Evolutionary conservation across 2,329 filamentous ascomycete genomes (phyloP).

Genomic region (Fusarium hainanense): DNA sequence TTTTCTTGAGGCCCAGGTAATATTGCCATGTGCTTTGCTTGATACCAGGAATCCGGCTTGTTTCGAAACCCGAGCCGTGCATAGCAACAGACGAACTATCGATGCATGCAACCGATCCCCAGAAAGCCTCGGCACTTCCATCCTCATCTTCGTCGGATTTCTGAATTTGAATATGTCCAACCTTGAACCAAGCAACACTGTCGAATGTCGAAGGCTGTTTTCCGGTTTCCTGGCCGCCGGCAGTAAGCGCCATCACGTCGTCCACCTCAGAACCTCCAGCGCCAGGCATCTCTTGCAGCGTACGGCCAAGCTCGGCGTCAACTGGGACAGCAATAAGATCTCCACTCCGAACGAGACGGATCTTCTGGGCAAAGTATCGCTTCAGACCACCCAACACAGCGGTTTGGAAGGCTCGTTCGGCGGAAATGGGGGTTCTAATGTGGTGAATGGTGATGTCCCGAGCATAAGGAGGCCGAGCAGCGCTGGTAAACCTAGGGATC

Average conservation of each 20-base stretch:
- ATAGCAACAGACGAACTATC: slow-evolving; percentile 89
- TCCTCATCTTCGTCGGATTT: slow-evolving; percentile 67
- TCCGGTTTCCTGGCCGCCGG: slow-evolving; percentile 46
- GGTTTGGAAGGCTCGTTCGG: slow-evolving; percentile 85
- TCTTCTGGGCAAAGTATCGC: slow-evolving; percentile 84
- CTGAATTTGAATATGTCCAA: slow-evolving; percentile 75
- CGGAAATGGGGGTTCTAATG: slow-evolving; percentile 87
- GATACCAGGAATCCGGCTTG: slow-evolving; percentile 80
- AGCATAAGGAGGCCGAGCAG: slow-evolving; percentile 68
- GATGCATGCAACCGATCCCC: slow-evolving; percentile 88
- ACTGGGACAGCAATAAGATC: slow-evolving; percentile 91
- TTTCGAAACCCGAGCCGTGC: slow-evolving; percentile 89
- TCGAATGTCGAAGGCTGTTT: slow-evolving; percentile 55
- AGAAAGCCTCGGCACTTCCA: slow-evolving; percentile 73
- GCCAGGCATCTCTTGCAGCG: slow-evolving; percentile 76
- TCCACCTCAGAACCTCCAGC: slow-evolving; percentile 75
- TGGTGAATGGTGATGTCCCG: slow-evolving; percentile 88
- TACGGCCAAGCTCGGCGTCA: slow-evolving; percentile 84
- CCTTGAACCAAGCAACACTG: slow-evolving; percentile 90
- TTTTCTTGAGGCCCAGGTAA: slow-evolving; percentile 81
- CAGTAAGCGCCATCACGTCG: slow-evolving; percentile 70
- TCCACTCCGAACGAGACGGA: slow-evolving; percentile 84
- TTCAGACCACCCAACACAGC: slow-evolving; percentile 89
- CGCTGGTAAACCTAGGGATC: slow-evolving; percentile 66
- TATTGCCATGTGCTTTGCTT: slow-evolving; percentile 86